phyloP scores from a whole-genome alignment of 2,329 filamentous ascomycete genomes.

The Mycosphaerella sp. region DNA sequence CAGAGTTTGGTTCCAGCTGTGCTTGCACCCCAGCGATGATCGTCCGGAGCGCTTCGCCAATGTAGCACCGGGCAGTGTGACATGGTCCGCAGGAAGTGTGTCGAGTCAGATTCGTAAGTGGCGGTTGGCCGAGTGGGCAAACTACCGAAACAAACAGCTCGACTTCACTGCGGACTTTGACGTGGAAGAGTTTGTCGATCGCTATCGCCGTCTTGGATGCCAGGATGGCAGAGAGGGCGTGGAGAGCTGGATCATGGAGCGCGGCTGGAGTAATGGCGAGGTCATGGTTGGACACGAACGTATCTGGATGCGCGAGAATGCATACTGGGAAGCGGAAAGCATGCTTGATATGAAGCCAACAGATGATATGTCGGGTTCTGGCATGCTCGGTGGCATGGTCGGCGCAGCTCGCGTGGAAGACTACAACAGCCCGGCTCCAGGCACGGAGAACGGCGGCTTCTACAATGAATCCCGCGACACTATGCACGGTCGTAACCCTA shows the following conservation, averaged over 20 bases:
- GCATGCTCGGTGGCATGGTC: slow-evolving; percentile 46
- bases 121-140: slow-evolving; percentile 94
- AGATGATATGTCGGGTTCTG: slow-evolving; percentile 35
- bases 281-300: slow-evolving; percentile 85
- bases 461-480: slow-evolving; percentile 55
- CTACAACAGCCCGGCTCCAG: slow-evolving; percentile 52
- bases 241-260: slow-evolving; percentile 87
- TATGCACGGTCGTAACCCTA: slow-evolving; percentile 50
- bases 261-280: slow-evolving; percentile 97
- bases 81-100: slow-evolving; percentile 88
- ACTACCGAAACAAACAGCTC: slow-evolving; percentile 79
- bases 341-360: slow-evolving; percentile 84
- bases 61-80: slow-evolving; percentile 64
- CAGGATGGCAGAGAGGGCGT: slow-evolving; percentile 86
- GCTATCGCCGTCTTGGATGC: slow-evolving; percentile 79
- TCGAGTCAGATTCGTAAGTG: slow-evolving; percentile 89
- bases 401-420: slow-evolving; percentile 59
- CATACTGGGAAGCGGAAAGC: slow-evolving; percentile 97
- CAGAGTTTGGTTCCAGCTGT: slow-evolving; percentile 91
- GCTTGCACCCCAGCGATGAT: slow-evolving; percentile 85
- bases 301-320: slow-evolving; percentile 87
- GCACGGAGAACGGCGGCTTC: slow-evolving; percentile 35
- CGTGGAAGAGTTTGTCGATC: slow-evolving; percentile 77
- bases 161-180: slow-evolving; percentile 98
- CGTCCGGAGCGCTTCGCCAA: slow-evolving; percentile 67